These are phyloP conservation scores for Panellus pusillus DNA, from an alignment of 768 basidiomycete species.

Conservation along the genomic window DNA sequence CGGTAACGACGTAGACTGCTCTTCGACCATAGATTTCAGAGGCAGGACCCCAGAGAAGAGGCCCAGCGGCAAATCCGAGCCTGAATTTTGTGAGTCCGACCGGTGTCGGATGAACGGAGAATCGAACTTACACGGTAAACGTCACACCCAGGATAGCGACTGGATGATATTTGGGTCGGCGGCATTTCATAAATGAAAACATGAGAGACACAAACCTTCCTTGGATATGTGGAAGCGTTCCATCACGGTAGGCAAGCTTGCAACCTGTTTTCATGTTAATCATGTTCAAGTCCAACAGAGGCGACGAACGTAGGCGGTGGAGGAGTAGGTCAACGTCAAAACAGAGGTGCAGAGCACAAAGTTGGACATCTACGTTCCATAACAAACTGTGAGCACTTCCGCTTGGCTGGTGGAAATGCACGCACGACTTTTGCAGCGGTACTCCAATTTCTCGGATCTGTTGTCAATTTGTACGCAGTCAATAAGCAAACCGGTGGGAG, in stretches of 20 bases:
- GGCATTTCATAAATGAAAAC: neutral
- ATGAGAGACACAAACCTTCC: neutral
- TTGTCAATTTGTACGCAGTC: neutral
- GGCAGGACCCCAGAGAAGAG: conserved; percentile 24
- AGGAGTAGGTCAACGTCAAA: conserved; percentile 15
- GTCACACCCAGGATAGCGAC: conserved; percentile 4
- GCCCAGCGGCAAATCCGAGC: conserved; percentile 19
- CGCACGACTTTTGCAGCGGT: neutral
- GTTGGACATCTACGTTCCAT: conserved; percentile 2
- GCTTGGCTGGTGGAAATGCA: neutral
- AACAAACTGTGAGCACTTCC: neutral
- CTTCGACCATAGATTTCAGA: conserved; percentile 26
- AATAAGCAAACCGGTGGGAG: neutral
- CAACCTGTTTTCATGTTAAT: conserved; percentile 3
- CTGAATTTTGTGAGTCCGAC: neutral
- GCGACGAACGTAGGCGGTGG: conserved; percentile 16
- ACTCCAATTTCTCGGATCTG: conserved; percentile 10
- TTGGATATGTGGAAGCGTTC: conserved; percentile 1
- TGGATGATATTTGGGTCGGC: neutral
- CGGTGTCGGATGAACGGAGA: neutral
- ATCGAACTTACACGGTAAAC: neutral
- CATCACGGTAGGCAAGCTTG: conserved; percentile 4
- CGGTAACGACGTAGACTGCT: conserved; percentile 5
- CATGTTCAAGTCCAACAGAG: neutral
- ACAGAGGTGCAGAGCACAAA: conserved; percentile 16